These are phyloP conservation scores for Conringia planisiliqua DNA, from an alignment of 345 rosid species.

Conservation along the genomic window DNA sequence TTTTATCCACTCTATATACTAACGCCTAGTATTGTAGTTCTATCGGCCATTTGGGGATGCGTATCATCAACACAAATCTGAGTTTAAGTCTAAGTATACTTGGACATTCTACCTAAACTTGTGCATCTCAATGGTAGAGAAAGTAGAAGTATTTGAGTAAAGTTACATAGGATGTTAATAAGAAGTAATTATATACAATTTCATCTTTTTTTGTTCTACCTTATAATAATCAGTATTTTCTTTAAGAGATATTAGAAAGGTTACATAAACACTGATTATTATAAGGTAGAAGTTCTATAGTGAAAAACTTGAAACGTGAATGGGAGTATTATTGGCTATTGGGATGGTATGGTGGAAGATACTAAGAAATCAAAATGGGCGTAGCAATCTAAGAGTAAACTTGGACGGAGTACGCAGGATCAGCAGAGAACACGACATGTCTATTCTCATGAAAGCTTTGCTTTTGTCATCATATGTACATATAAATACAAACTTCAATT, in stretches of 20 bases:
- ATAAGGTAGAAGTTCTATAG: no score
- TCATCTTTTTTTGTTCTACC: no score
- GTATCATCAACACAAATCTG: not conserved
- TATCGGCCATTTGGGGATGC: not conserved
- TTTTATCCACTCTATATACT: not conserved
- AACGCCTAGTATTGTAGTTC: not conserved
- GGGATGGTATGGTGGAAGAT: slow-evolving; percentile 6
- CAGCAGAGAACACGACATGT: slow-evolving; percentile 29
- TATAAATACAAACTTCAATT: slow-evolving; percentile 18
- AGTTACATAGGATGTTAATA: no score
- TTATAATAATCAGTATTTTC: no score
- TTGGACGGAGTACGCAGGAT: slow-evolving; percentile 13
- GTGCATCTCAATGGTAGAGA: not conserved
- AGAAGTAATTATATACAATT: no score
- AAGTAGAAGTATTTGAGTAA: no score
- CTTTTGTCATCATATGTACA: slow-evolving; percentile 34
- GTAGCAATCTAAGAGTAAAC: slow-evolving; percentile 24
- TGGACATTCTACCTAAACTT: not conserved
- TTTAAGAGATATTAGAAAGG: no score
- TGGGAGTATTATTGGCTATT: not conserved
- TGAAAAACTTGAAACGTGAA: not conserved
- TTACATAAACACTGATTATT: no score
- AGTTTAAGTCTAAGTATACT: not conserved
- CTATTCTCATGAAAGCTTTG: slow-evolving; percentile 33
- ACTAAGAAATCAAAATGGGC: not conserved